phyloP scores from a whole-genome alignment of 1,284 basidiomycete genomes.

The Cryptococcus maquisensis region DNA sequence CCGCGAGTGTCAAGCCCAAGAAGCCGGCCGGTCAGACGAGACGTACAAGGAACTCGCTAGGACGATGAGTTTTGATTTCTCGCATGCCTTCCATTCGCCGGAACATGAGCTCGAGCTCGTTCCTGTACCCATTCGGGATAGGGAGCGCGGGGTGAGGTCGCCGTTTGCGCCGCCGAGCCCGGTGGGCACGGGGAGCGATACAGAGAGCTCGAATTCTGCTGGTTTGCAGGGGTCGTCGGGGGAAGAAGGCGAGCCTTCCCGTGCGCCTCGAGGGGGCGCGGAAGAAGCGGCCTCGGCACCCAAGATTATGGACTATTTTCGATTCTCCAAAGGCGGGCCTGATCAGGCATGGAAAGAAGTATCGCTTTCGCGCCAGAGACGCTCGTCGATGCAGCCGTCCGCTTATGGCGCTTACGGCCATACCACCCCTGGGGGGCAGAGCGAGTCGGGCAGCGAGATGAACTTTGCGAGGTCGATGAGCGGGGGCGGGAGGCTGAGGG shows the following conservation, averaged over 20 bases:
- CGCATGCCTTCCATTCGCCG: slow-evolving; percentile 8
- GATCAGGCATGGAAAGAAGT: slow-evolving; percentile 40
- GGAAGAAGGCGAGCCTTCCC: too few species aligned
- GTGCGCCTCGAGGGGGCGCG: too few species aligned
- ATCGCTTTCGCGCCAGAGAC: slow-evolving; percentile 29
- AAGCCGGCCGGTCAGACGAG: slow-evolving; percentile 26
- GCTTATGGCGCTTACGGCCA: slow-evolving; percentile 8
- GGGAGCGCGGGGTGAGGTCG: slow-evolving; percentile 2
- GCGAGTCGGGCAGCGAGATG: slow-evolving; percentile 25
- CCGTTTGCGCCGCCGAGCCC: slow-evolving; percentile 38
- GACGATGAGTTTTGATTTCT: slow-evolving; percentile 25
- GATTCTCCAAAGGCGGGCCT: slow-evolving; percentile 31
- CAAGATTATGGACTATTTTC: slow-evolving; percentile 38
- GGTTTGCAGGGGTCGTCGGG: background rate
- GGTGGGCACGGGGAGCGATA: slow-evolving; percentile 39
- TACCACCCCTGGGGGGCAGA: slow-evolving; percentile 26
- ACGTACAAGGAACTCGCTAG: slow-evolving; percentile 32
- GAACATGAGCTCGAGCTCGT: slow-evolving; percentile 1
- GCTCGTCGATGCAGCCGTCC: slow-evolving; percentile 30
- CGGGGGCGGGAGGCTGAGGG: slow-evolving; percentile 19
- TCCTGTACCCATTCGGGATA: slow-evolving; percentile 7
- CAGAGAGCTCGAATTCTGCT: slow-evolving; percentile 23
- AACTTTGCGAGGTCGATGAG: slow-evolving; percentile 19
- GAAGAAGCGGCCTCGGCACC: slow-evolving; percentile 27
- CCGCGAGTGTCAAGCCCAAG: slow-evolving; percentile 27